Evolutionary conservation across 1,139 yeast genomes (phyloP), one percentile per base, ranked within the genome.

Genomic region (Candida tetrigidarum): DNA sequence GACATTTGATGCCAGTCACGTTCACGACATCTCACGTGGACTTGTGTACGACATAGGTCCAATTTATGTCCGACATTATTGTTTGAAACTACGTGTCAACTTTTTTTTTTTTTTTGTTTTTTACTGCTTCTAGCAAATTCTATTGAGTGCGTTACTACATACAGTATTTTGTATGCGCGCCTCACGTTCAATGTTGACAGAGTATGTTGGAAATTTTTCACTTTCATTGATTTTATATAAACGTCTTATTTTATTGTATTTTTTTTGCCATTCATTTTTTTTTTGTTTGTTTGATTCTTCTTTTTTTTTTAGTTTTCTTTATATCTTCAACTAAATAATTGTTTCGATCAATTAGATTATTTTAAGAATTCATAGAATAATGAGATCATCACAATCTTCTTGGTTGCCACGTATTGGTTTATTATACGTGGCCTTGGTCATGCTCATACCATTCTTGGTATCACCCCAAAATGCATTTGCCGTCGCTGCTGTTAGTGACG

Each of bases 391-490:
- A 34, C 45, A 43, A 37, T 43, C 51, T 20, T 44, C 49, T 32
- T 51, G 54, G 52, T 41, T 51, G 25, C 46, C 55, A 19, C 54
- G 54, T 42, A 39, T 50, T 38, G 54, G 55, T 12, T 45, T 52
- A 25, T 42, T 53, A 25, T 54, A 54, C 37, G 54, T 54, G 44
- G 54, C 53, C 19, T 45, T 54, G 35, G 53, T 50, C 39, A 42
- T 51, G 30, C 67, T 83, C 18, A 69, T 84, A 52, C 95, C 95
- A 26, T 73, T 84, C 53, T 66, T 80, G 45, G 63, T 75, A 40
- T 41, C 50, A 10, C 41, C 52, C 28, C 45, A 40, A 23, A 42
- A 30, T 20, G 50, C 53, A 27, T 58, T 58, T 42, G 58, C 57
- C 19, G 63, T 57, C n/a, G 49, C 66, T 36, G 75, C 70, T 27